Evolutionary conservation across 2,329 filamentous ascomycete species (phyloP), one percentile per base, ranked within the genome.

Genomic region (Geosmithia flava): DNA sequence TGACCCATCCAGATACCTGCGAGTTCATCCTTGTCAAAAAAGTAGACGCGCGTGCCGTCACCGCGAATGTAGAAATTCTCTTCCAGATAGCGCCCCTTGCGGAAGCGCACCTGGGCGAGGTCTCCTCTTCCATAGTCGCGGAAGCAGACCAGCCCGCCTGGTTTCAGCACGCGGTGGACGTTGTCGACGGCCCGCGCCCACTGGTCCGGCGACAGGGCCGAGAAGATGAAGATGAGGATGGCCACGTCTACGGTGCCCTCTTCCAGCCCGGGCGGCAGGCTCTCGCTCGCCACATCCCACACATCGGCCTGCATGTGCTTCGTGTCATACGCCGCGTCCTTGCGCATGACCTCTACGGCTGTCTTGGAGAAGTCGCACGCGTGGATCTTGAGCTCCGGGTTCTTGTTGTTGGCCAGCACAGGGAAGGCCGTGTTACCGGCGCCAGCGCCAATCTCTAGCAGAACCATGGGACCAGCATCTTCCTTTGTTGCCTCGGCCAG

Each of bases 41-140:
- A 98, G 66, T 97, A 98, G 0, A 98, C 93, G 7, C 93, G 78
- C 3, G 93, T 98, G 2, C 93, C 93, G 63, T 98, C 93, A 2
- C 93, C 93, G 33, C 93, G 75, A 43, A 96, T 86, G 63, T 98
- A 98, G 59, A 98, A 98, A 61, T 97, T 98, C 66, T 97, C 93
- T 49, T 89, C 87, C 60, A 98, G 75, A 59, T 91, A 97, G 41
- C 93, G 77, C 13, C 88, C 88, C 68, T 95, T 96, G 69, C 93
- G 95, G 71, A 98, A 97, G 50, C 93, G 79, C 52, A 98, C 93
- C 70, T 98, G 93, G 17, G 93, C 91, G 52, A 98, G 73, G 66
- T 98, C 93, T 33, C 93, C 93, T 62, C 90, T 80, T 50, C 93
- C 93, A 68, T 98, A 98, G 67, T 98, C 93, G 57, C 93, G 81